Conservation (phyloP, 2,329 filamentous ascomycete species). For the Sordariomycetes sp. region DNA sequence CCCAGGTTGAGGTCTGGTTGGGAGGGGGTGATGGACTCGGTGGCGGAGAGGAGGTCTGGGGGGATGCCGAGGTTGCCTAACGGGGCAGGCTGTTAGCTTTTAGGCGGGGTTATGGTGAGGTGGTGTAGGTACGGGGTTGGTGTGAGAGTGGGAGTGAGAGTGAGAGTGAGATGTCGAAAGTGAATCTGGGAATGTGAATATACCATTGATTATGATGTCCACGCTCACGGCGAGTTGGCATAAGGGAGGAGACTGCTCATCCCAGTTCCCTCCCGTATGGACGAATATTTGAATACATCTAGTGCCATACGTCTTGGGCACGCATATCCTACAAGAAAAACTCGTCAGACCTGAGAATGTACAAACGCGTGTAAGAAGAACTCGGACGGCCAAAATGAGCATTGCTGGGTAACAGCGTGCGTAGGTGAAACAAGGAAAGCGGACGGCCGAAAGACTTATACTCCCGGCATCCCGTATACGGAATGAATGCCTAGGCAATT, state of each 20-base stretch:
- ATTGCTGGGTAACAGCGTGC: background rate
- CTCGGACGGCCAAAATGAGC: background rate
- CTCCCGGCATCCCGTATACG: background rate
- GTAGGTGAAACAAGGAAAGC: background rate
- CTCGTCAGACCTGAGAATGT: background rate
- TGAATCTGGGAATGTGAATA: background rate
- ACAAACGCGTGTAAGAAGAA: background rate
- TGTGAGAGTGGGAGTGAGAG: background rate
- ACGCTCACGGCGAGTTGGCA: slow-evolving; percentile 2
- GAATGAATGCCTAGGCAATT: background rate
- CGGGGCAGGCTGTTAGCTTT: background rate
- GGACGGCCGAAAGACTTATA: background rate
- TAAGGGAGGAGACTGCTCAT: slow-evolving; percentile 1
- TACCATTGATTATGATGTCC: slow-evolving; percentile 5
- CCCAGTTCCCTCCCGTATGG: slow-evolving; percentile 3
- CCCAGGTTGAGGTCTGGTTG: background rate
- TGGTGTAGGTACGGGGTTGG: background rate
- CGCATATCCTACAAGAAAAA: slow-evolving; percentile 1
- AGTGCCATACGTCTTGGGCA: slow-evolving; percentile 1
- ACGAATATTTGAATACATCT: slow-evolving; percentile 6
- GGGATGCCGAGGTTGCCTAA: slow-evolving; percentile 3
- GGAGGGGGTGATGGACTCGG: slow-evolving; percentile 1
- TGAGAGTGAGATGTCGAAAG: background rate
- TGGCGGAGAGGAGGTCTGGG: background rate
- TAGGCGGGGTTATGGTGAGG: background rate